A percentile compares a stretch with the other conserved stretches of the same genome.
These are phyloP conservation scores for Amanita pallidorosea DNA, from an alignment of 768 basidiomycete genomes.

Conservation along the genomic window DNA sequence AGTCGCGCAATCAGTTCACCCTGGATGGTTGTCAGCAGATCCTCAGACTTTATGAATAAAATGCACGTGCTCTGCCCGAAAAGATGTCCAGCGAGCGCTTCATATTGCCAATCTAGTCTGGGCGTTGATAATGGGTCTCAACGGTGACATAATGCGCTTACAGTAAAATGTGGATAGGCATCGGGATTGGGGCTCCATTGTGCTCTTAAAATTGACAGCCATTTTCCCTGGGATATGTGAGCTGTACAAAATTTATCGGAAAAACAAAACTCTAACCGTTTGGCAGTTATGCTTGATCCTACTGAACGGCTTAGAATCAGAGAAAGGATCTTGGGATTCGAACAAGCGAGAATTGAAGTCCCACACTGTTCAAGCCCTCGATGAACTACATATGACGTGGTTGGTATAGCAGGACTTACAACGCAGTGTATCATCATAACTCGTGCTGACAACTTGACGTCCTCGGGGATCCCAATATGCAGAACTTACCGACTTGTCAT, in stretches of 20 bases:
- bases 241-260: not conserved
- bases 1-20: constrained; percentile 63
- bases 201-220: constrained; percentile 69
- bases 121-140: not conserved
- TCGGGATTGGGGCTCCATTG: constrained; percentile 75
- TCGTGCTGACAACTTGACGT: constrained; percentile 70
- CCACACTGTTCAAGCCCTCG: constrained; percentile 47
- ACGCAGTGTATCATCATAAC: constrained; percentile 71
- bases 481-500: constrained; percentile 71
- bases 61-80: constrained; percentile 48
- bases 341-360: constrained; percentile 48
- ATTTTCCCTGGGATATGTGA: constrained; percentile 47
- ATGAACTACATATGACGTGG: not conserved
- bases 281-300: constrained; percentile 68
- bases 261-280: constrained; percentile 39
- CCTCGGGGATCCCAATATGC: constrained; percentile 84
- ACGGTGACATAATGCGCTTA: constrained; percentile 19
- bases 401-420: constrained; percentile 29
- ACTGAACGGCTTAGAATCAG: constrained; percentile 52
- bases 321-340: constrained; percentile 35
- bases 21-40: constrained; percentile 19
- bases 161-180: constrained; percentile 76
- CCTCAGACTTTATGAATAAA: not conserved
- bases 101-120: constrained; percentile 61
- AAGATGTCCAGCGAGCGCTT: constrained; percentile 67